Conservation (phyloP, 495 filamentous ascomycete genomes). For the Filosporella fistucella region DNA sequence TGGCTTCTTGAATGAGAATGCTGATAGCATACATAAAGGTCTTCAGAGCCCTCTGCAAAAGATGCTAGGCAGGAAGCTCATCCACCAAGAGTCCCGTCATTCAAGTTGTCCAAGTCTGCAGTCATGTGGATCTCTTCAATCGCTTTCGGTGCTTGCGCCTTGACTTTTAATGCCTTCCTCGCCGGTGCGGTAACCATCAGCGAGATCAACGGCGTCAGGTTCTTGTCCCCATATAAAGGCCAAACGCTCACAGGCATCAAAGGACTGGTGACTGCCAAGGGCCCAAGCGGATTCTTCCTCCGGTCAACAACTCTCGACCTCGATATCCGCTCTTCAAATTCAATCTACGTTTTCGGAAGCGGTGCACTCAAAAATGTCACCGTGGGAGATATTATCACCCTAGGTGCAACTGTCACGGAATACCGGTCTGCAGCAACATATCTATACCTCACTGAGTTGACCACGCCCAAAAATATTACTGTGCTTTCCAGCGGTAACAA, state of each 20-base stretch:
- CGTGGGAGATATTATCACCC: slow-evolving; percentile 51
- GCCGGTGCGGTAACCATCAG: slow-evolving; percentile 44
- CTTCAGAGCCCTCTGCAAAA: too few relatives aligned
- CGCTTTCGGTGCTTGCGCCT: too few relatives aligned
- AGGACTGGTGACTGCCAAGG: slow-evolving; percentile 56
- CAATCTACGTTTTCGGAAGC: slow-evolving; percentile 51
- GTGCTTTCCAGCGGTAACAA: slow-evolving; percentile 40
- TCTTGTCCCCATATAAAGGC: slow-evolving; percentile 48
- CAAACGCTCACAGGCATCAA: slow-evolving; percentile 46
- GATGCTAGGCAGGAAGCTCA: too few relatives aligned
- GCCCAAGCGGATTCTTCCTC: slow-evolving; percentile 51
- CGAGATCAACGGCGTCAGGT: slow-evolving; percentile 58
- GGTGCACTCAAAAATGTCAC: slow-evolving; percentile 34
- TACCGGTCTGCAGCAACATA: slow-evolving; percentile 46
- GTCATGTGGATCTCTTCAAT: too few relatives aligned
- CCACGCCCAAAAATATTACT: slow-evolving; percentile 36
- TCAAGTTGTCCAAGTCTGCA: too few relatives aligned
- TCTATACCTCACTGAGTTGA: slow-evolving; percentile 54
- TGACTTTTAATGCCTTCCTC: too few relatives aligned
- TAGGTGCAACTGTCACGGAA: slow-evolving; percentile 50
- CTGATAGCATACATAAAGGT: too few relatives aligned
- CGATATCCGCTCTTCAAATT: slow-evolving; percentile 41
- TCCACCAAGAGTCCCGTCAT: too few relatives aligned
- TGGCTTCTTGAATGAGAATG: too few relatives aligned
- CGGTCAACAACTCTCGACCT: slow-evolving; percentile 45